A percentile compares a stretch with the other conserved stretches of the same genome.
Conservation (phyloP, 805 yeast genomes). For the Yarrowia sp. region DNA sequence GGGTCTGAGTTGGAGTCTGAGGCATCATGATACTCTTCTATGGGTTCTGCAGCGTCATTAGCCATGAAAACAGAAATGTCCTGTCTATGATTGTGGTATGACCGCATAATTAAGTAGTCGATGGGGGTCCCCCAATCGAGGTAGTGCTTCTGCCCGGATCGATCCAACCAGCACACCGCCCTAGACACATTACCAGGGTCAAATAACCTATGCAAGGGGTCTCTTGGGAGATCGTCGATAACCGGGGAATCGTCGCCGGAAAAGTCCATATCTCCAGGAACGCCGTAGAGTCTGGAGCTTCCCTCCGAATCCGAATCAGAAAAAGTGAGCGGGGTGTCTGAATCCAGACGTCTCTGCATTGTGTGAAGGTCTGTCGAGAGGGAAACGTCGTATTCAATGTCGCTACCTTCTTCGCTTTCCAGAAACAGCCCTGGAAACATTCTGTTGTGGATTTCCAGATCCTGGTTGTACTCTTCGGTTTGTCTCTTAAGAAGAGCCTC, state of each 20-base stretch:
- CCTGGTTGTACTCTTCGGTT: conserved; percentile 17
- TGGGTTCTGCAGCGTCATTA: not conserved
- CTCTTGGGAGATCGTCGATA: no score
- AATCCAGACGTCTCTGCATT: not conserved
- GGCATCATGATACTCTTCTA: conserved; percentile 8
- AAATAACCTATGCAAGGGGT: no score
- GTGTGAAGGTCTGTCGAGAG: conserved; percentile 7
- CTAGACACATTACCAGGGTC: not conserved
- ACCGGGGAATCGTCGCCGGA: no score
- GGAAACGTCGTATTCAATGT: conserved; percentile 8
- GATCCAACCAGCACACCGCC: not conserved
- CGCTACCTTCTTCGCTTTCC: conserved; percentile 16
- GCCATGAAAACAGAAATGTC: not conserved
- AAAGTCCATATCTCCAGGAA: no score
- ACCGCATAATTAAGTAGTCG: not conserved
- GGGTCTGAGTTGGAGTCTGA: not conserved
- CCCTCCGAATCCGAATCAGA: not conserved
- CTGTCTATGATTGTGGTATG: not conserved
- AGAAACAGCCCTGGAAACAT: conserved; percentile 27
- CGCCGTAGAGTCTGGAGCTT: no score
- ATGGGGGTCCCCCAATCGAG: conserved; percentile 8
- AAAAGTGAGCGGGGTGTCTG: not conserved
- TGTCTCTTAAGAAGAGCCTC: conserved; percentile 5
- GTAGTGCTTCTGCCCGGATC: not conserved
- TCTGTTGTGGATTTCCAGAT: conserved; percentile 7